These are phyloP conservation scores for Pseudoturritis turrita DNA, from an alignment of 345 rosid species.

Conservation along the genomic window DNA sequence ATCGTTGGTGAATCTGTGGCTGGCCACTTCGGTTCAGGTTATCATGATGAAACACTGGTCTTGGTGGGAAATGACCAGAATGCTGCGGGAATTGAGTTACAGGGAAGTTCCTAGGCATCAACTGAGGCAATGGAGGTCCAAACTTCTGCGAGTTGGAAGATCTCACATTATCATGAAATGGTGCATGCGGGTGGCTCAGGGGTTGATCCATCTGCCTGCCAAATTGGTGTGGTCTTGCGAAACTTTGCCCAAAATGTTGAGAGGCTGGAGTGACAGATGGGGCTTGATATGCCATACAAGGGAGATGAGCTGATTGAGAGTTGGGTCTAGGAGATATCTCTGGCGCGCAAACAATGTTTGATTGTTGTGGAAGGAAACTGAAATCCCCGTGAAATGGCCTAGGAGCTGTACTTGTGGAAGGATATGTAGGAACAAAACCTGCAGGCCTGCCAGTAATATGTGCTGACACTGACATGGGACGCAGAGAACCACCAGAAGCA, in stretches of 20 bases:
- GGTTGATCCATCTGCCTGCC: slow-evolving; percentile 49
- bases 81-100: slow-evolving; percentile 34
- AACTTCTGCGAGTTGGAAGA: slow-evolving; percentile 39
- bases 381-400: slow-evolving; percentile 51
- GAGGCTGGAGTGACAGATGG: slow-evolving; percentile 37
- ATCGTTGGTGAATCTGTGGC: slow-evolving; percentile 41
- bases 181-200: slow-evolving; percentile 20
- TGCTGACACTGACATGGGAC: slow-evolving; percentile 27
- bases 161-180: slow-evolving; percentile 35
- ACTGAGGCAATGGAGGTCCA: slow-evolving; percentile 38
- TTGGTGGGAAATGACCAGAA: slow-evolving; percentile 45
- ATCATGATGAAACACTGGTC: slow-evolving; percentile 44
- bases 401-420: slow-evolving; percentile 28
- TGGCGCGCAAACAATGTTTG: slow-evolving; percentile 34
- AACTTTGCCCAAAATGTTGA: slow-evolving; percentile 44
- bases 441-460: slow-evolving; percentile 32
- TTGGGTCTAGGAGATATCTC: slow-evolving; percentile 40
- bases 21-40: slow-evolving; percentile 31
- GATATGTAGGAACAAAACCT: slow-evolving; percentile 36
- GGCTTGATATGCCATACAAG: slow-evolving; percentile 35
- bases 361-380: slow-evolving; percentile 49
- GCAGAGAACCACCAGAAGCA: slow-evolving; percentile 31
- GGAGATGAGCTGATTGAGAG: slow-evolving; percentile 34
- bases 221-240: slow-evolving; percentile 37
- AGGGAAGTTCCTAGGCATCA: slow-evolving; percentile 47